Percentiles rank a stretch among this genome's conserved stretches.
Evolutionary conservation across 2,329 filamentous ascomycete genomes (phyloP).

Genomic region (Albophoma yamanashiensis): DNA sequence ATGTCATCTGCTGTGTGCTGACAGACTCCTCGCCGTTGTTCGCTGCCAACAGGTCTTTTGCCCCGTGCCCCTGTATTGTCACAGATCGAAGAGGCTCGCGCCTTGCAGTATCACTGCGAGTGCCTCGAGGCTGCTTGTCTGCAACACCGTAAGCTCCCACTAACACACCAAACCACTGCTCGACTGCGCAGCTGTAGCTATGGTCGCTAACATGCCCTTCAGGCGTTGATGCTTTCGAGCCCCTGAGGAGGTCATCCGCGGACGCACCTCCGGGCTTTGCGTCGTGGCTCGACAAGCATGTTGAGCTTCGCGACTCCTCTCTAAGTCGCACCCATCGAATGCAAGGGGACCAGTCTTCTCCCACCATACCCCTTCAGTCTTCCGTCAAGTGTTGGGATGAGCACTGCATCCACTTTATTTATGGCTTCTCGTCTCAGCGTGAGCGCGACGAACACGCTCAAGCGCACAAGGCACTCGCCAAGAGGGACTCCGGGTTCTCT

Average conservation of each 20-base stretch:
- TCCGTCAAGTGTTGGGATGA: slow-evolving; percentile 45
- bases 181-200: not conserved
- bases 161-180: not conserved
- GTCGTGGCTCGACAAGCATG: slow-evolving; percentile 42
- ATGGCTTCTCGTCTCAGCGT: slow-evolving; percentile 39
- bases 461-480: slow-evolving; percentile 29
- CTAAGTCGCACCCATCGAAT: slow-evolving; percentile 17
- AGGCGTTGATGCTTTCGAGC: slow-evolving; percentile 20
- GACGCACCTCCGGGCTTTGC: slow-evolving; percentile 35
- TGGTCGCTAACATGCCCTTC: not conserved
- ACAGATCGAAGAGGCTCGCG: slow-evolving; percentile 45
- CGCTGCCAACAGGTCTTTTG: slow-evolving; percentile 11
- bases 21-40: not conserved
- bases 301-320: slow-evolving; percentile 36
- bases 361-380: slow-evolving; percentile 5
- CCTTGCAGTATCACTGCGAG: slow-evolving; percentile 47
- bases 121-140: slow-evolving; percentile 43
- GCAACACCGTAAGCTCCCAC: slow-evolving; percentile 20
- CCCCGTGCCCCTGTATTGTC: slow-evolving; percentile 33
- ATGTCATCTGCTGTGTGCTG: slow-evolving; percentile 1
- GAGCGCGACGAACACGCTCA: slow-evolving; percentile 41
- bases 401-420: slow-evolving; percentile 46
- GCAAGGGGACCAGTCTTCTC: slow-evolving; percentile 1
- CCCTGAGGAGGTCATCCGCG: slow-evolving; percentile 16
- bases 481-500: slow-evolving; percentile 35